phyloP scores from a whole-genome alignment of 2,329 filamentous ascomycete genomes.

The Diaporthe aspalathi region DNA sequence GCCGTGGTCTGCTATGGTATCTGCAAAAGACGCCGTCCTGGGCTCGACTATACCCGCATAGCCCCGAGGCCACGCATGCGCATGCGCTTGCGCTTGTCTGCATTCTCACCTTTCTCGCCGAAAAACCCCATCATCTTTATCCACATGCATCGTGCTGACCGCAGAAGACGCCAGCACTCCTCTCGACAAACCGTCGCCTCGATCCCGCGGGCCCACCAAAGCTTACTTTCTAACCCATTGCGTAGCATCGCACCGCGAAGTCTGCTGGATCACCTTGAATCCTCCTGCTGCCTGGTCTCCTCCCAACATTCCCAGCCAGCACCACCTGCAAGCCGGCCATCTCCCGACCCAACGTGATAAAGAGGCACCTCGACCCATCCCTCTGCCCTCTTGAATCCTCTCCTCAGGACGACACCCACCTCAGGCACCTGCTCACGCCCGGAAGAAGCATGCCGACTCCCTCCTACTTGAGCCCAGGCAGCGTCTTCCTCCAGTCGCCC shows the following conservation, averaged over 20 bases:
- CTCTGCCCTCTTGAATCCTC: not conserved
- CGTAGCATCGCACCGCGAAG: not conserved
- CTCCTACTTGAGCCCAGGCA: conserved; percentile 38
- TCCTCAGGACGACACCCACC: not conserved
- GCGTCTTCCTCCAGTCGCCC: conserved; percentile 61
- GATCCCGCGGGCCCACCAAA: not conserved
- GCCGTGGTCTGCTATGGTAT: not conserved
- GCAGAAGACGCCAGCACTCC: not conserved
- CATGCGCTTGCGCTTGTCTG: conserved; percentile 10
- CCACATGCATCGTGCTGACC: conserved; percentile 6
- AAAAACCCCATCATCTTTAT: not conserved
- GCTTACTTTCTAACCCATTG: not conserved
- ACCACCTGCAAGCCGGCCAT: not conserved
- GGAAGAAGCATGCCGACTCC: conserved; percentile 40
- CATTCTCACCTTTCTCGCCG: not conserved
- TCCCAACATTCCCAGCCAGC: not conserved
- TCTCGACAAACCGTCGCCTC: not conserved
- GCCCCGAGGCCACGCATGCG: not conserved
- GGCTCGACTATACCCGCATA: not conserved
- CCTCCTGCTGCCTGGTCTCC: not conserved
- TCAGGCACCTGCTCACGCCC: not conserved
- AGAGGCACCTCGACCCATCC: not conserved
- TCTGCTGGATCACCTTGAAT: too few species aligned
- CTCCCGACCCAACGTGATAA: not conserved
- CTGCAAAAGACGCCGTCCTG: not conserved